Conservation (phyloP, 129 eudicot species). For the Escallonia rubra region DNA sequence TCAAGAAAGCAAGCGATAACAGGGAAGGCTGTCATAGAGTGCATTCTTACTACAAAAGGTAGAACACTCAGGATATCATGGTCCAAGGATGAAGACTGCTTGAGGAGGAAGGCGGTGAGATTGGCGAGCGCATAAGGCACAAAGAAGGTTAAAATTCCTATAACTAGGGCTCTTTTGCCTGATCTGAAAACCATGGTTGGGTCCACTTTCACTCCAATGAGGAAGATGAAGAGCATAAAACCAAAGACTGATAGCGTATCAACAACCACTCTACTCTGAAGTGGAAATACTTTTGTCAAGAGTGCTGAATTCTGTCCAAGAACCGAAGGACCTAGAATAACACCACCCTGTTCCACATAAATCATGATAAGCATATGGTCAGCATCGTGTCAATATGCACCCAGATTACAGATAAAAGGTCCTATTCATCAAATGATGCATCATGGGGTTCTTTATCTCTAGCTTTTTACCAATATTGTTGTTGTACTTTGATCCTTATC, state of each 20-base stretch:
- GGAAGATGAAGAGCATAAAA: constrained; percentile 35
- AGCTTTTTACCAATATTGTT: no score
- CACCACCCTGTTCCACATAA: constrained; percentile 41
- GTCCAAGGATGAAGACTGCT: constrained; percentile 18
- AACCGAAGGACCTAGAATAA: constrained; percentile 41
- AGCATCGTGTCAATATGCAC: no score
- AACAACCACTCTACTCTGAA: constrained; percentile 12
- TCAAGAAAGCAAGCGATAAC: constrained; percentile 38
- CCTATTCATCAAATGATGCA: no score
- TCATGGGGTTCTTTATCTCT: no score
- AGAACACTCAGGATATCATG: constrained; percentile 7
- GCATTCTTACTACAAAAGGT: constrained; percentile 22
- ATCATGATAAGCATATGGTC: not conserved
- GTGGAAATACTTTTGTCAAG: constrained; percentile 26
- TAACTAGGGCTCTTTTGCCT: constrained; percentile 32
- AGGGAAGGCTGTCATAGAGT: constrained; percentile 38
- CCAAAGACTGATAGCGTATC: constrained; percentile 42
- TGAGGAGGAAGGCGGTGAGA: constrained; percentile 26
- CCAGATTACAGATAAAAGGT: no score
- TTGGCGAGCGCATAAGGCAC: constrained; percentile 31
- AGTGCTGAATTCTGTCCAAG: constrained; percentile 29
- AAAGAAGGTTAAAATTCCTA: constrained; percentile 31
- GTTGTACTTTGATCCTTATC: no score
- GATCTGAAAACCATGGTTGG: constrained; percentile 26
- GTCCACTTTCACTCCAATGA: constrained; percentile 44